A percentile compares a stretch with the other conserved stretches of the same genome.
phyloP scores from a whole-genome alignment of 1,284 basidiomycete genomes.

The Leccinum subfulvum region DNA sequence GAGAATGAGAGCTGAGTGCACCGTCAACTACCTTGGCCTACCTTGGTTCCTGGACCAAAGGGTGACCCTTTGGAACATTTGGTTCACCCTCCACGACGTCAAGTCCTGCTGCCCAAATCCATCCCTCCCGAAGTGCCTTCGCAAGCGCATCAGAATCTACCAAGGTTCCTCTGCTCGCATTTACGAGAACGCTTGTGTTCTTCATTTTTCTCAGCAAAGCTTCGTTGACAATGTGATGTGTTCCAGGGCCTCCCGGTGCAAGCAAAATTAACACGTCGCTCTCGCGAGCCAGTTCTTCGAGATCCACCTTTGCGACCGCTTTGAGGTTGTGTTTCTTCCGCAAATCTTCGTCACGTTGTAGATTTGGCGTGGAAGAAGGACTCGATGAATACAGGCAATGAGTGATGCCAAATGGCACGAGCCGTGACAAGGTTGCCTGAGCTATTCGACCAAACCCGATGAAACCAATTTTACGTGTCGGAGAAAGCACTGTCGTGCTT shows the following conservation, averaged over 20 bases:
- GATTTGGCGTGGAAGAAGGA: constrained; percentile 44
- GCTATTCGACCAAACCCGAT: constrained; percentile 93
- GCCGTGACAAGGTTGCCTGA: constrained; percentile 73
- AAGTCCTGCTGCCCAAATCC: constrained; percentile 89
- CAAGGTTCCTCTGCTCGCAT: constrained; percentile 76
- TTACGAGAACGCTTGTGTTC: constrained; percentile 75
- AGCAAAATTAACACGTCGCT: constrained; percentile 85
- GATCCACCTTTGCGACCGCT: constrained; percentile 58
- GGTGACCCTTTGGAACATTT: constrained; percentile 69
- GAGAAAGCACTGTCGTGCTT: constrained; percentile 51
- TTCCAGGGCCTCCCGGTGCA: constrained; percentile 74
- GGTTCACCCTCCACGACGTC: constrained; percentile 97
- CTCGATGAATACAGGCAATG: constrained; percentile 66
- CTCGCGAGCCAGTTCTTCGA: constrained; percentile 66
- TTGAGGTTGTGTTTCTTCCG: constrained; percentile 47
- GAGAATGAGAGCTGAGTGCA: constrained; percentile 7
- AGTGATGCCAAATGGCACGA: constrained; percentile 76
- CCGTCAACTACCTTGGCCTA: constrained; percentile 38
- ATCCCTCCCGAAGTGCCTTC: constrained; percentile 69
- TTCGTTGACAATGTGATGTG: constrained; percentile 73
- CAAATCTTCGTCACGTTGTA: constrained; percentile 54
- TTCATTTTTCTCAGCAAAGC: constrained; percentile 84
- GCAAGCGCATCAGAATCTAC: constrained; percentile 89
- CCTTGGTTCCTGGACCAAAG: constrained; percentile 75
- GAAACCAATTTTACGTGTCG: constrained; percentile 77